phyloP scores from a whole-genome alignment of 2,329 filamentous ascomycete genomes.

The Neopestalotiopsis rosae region DNA sequence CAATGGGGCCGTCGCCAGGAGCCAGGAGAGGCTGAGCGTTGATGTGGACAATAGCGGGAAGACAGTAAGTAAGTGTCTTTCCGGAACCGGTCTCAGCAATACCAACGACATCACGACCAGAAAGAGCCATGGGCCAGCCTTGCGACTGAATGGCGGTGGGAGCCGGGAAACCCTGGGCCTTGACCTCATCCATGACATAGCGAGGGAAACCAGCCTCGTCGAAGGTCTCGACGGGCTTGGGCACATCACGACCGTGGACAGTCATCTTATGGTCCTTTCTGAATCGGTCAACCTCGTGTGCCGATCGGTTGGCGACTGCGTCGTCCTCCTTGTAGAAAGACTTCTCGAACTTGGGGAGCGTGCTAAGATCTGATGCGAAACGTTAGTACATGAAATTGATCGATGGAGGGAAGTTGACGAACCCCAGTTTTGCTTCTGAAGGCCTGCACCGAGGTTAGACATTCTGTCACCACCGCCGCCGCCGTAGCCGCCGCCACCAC shows the following conservation, averaged over 20 bases:
- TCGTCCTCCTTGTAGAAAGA: conserved; percentile 98
- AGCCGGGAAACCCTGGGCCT: conserved; percentile 92
- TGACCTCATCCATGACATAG: conserved; percentile 98
- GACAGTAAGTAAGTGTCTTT: conserved; percentile 98
- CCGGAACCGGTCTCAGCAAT: conserved; percentile 99
- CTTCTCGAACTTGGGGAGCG: conserved; percentile 97
- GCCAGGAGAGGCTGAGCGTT: conserved; percentile 97
- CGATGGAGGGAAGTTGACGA: conserved; percentile 47
- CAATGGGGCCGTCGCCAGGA: conserved; percentile 94
- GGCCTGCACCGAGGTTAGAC: conserved; percentile 84
- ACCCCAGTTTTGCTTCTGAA: conserved; percentile 93
- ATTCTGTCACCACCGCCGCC: conserved; percentile 89
- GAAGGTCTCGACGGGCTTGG: conserved; percentile 94
- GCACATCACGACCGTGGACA: conserved; percentile 79
- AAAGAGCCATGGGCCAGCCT: conserved; percentile 98
- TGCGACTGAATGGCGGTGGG: conserved; percentile 98
- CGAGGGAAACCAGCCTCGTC: conserved; percentile 96
- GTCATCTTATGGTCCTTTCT: conserved; percentile 85
- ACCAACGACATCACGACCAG: conserved; percentile 96
- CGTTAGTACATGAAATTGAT: conserved; percentile 30
- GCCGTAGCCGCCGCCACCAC: conserved; percentile 45
- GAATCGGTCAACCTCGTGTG: conserved; percentile 85
- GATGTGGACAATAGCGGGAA: conserved; percentile 98
- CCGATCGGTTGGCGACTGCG: conserved; percentile 74
- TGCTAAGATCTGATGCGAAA: conserved; percentile 65